phyloP scores from a whole-genome alignment of 108 stramenopile species.

The Parietichytrium sp. region DNA sequence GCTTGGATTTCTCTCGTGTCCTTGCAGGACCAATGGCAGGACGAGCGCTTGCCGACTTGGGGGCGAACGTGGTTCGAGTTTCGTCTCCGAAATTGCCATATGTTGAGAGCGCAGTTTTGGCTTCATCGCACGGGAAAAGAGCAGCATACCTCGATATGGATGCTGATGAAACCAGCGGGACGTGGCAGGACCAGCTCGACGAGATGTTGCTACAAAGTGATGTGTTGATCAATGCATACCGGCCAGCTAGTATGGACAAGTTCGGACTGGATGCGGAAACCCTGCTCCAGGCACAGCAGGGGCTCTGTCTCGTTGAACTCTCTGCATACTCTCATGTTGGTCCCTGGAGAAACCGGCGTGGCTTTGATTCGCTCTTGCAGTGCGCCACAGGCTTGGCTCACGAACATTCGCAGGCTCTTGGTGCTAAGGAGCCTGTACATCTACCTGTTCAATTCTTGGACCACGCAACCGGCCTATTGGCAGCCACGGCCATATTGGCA shows the following conservation, averaged over 20 bases:
- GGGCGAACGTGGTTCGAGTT: slow-evolving; percentile 14
- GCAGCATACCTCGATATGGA: neutral
- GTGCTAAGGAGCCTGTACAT: neutral
- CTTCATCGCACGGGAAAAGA: neutral
- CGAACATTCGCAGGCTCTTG: neutral
- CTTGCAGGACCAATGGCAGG: slow-evolving; percentile 35
- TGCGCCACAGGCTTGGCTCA: neutral
- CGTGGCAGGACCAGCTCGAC: neutral
- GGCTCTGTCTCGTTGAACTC: neutral
- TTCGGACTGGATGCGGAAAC: neutral
- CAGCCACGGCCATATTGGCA: neutral
- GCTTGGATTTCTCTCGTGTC: neutral
- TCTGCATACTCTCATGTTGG: neutral
- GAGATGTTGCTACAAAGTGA: too few species aligned
- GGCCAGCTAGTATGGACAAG: neutral
- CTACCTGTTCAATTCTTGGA: neutral
- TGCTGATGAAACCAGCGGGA: neutral
- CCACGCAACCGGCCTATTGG: slow-evolving; percentile 10
- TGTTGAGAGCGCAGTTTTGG: neutral
- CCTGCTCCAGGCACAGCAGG: neutral
- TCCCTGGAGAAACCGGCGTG: neutral
- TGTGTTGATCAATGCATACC: slow-evolving; percentile 17
- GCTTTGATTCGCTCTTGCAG: slow-evolving; percentile 15
- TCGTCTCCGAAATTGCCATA: neutral
- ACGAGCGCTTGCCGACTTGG: neutral